A percentile compares a stretch with the other conserved stretches of the same genome.
Conservation (phyloP, 2,329 filamentous ascomycete species). For the Paecilomyces niveus region DNA sequence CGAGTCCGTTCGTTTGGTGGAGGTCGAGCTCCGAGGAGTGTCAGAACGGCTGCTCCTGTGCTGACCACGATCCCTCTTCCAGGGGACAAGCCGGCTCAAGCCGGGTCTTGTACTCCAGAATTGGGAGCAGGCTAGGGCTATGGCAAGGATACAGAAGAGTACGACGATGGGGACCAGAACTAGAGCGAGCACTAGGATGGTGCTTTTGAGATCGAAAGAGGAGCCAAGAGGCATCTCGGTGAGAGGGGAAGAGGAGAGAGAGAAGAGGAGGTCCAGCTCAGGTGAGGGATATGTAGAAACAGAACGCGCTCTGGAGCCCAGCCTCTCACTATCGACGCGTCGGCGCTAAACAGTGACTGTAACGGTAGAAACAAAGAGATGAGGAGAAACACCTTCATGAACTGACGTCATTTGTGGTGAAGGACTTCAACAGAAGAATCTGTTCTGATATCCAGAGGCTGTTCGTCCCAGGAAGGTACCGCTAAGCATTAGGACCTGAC, state of each 20-base stretch:
- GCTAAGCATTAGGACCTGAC: background rate
- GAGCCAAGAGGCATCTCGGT: slow-evolving; percentile 22
- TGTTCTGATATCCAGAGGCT: background rate
- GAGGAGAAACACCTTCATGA: background rate
- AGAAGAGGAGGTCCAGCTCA: background rate
- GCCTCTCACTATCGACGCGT: background rate
- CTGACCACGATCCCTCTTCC: slow-evolving; percentile 15
- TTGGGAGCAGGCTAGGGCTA: slow-evolving; percentile 33
- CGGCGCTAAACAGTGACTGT: background rate
- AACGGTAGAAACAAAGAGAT: slow-evolving; percentile 1
- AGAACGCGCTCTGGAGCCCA: background rate
- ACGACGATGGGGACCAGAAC: slow-evolving; percentile 43
- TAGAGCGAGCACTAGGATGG: slow-evolving; percentile 37
- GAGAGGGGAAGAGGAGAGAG: background rate
- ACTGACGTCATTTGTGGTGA: background rate
- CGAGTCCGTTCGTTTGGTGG: slow-evolving; percentile 24
- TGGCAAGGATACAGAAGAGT: slow-evolving; percentile 30
- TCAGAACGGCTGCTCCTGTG: slow-evolving; percentile 24
- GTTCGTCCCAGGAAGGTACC: background rate
- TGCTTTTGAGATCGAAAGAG: slow-evolving; percentile 25
- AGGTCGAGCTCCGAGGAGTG: slow-evolving; percentile 22
- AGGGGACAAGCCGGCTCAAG: slow-evolving; percentile 9
- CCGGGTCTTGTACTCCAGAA: slow-evolving; percentile 21
- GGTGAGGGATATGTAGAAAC: background rate
- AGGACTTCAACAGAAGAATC: background rate